phyloP scores from a whole-genome alignment of 1,284 basidiomycete genomes.

The Ceratobasidium theobromae region DNA sequence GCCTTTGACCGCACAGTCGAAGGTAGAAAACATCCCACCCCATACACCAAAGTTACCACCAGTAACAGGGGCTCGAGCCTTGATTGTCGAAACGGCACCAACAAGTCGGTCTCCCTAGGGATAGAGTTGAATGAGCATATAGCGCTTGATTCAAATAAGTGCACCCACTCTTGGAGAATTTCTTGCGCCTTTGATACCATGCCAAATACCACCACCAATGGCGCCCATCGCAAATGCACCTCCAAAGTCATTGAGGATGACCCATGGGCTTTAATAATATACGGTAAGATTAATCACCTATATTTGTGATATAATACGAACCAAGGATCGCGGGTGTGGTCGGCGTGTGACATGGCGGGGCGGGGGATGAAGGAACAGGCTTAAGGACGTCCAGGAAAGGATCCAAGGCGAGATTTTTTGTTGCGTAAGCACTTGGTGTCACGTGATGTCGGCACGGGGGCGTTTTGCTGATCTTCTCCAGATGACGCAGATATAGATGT shows the following conservation, averaged over 20 bases:
- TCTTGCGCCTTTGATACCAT: slow-evolving; percentile 96
- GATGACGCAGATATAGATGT: slow-evolving; percentile 23
- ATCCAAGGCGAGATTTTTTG: slow-evolving; percentile 22
- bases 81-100: slow-evolving; percentile 94
- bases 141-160: neutral
- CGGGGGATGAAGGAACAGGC: slow-evolving; percentile 17
- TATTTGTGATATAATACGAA: slow-evolving; percentile 44
- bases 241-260: slow-evolving; percentile 98
- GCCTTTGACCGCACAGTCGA: slow-evolving; percentile 97
- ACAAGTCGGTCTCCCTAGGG: slow-evolving; percentile 93
- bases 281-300: neutral
- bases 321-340: slow-evolving; percentile 94
- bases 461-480: slow-evolving; percentile 5
- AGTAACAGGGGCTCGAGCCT: slow-evolving; percentile 96
- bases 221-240: slow-evolving; percentile 96
- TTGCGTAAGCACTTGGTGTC: neutral
- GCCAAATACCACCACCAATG: slow-evolving; percentile 96
- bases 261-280: slow-evolving; percentile 76
- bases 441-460: slow-evolving; percentile 2
- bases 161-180: slow-evolving; percentile 87
- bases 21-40: slow-evolving; percentile 97
- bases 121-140: slow-evolving; percentile 20
- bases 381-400: neutral
- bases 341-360: slow-evolving; percentile 65
- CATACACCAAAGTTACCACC: slow-evolving; percentile 98